Evolutionary conservation across 495 filamentous ascomycete species (phyloP), one percentile per base, ranked within the genome.

Genomic region (Penicillium ucsense): DNA sequence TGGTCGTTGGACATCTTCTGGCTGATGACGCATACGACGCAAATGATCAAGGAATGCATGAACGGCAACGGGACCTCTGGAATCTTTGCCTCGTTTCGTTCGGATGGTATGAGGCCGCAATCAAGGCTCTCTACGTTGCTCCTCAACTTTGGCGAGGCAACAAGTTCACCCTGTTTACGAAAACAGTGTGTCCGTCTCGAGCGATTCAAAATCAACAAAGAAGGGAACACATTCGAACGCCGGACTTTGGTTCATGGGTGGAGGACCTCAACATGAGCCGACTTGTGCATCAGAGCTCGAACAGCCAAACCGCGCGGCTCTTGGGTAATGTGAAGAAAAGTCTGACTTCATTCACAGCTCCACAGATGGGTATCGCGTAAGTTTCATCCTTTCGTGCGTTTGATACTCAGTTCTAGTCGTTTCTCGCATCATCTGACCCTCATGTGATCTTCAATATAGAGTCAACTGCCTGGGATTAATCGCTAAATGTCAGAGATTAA

Each of bases 391-490:
- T 0, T 28, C 20, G 43, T 35, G 36, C 4, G 4, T 28, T 10
- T 29, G 4, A 31, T 29, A 12, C 9, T 28, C 27, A n/a, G 27
- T 12, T 9, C 2, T 10, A 5, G 1, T 34, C 20, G 20, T 20
- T 20, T 20, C 20, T 20, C 20, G 20, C 20, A 20, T 20, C 20
- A 20, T 20, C 20, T 20, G 20, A 20, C 20, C 20, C 20, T 20
- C 20, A 20, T 2, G 2, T 20, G 20, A 20, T 20, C 20, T 20
- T 20, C 20, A 20, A 20, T 11, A 12, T 12, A 74, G 73, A 6
- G 63, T 81, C 38, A 84, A 83, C 50, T 79, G 77, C 51, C 74
- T 86, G 47, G 78, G 82, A 8, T 69, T 80, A 8, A 60, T 88
- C 10, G 68, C 74, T 8, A 83, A 85, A 69, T 85, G 82, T 61